Conservation (phyloP, 2,329 filamentous ascomycete species). For the Cercospora sp. region DNA sequence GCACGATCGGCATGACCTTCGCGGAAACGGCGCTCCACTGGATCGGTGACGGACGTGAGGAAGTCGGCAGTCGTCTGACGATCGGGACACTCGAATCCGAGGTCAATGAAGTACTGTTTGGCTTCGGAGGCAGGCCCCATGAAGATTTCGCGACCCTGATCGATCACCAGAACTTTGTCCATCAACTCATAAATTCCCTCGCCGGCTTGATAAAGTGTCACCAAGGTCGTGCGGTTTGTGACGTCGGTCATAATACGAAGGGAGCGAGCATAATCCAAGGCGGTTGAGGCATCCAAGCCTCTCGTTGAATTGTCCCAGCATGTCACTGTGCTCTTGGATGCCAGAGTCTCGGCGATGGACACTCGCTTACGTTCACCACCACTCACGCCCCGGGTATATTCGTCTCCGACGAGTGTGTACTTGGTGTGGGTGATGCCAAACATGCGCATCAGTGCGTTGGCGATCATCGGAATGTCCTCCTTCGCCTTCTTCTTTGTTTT, state of each 20-base stretch:
- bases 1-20: conserved; percentile 64
- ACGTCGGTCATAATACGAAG: conserved; percentile 79
- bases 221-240: conserved; percentile 67
- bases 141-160: conserved; percentile 68
- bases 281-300: conserved; percentile 77
- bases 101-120: conserved; percentile 63
- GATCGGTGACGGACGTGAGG: conserved; percentile 72
- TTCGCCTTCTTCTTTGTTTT: conserved; percentile 69
- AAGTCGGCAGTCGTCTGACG: conserved; percentile 75
- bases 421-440: conserved; percentile 76
- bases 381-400: conserved; percentile 69
- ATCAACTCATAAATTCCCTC: conserved; percentile 71
- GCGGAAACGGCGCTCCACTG: conserved; percentile 67
- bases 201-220: conserved; percentile 70
- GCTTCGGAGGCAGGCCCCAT: conserved; percentile 63
- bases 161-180: conserved; percentile 79
- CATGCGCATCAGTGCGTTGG: conserved; percentile 70
- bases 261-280: conserved; percentile 74
- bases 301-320: conserved; percentile 80
- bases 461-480: conserved; percentile 65
- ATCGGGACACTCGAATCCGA: conserved; percentile 62
- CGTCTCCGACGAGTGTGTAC: conserved; percentile 74
- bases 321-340: conserved; percentile 70
- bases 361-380: conserved; percentile 81
- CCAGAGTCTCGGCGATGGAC: conserved; percentile 74